Evolutionary conservation across 352 stramenopile genomes (phyloP).

Genomic region (Phytophthora sp.): DNA sequence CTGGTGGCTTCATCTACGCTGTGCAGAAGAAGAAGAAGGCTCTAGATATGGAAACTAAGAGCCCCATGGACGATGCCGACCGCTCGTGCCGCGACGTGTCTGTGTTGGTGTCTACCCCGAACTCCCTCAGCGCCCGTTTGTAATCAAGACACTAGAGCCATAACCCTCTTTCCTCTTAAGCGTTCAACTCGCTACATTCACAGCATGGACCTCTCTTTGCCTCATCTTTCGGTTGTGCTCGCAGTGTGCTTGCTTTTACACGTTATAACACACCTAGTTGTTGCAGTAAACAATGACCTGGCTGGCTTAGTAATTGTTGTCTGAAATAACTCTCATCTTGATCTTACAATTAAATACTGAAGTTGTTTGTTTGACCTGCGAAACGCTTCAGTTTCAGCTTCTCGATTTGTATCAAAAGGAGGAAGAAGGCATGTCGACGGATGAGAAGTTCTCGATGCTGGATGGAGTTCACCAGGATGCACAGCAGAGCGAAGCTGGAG

Average conservation of each 20-base stretch:
- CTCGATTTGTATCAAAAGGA: constrained; percentile 1
- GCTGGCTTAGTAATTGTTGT: constrained; percentile 12
- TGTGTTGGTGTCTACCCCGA: constrained; percentile 45
- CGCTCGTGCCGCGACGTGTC: constrained; percentile 41
- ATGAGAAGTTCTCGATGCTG: neutral
- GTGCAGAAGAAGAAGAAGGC: constrained; percentile 62
- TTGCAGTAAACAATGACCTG: constrained; percentile 20
- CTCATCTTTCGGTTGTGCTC: constrained; percentile 8
- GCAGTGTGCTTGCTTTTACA: constrained; percentile 30
- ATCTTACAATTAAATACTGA: neutral
- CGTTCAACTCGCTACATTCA: constrained; percentile 33
- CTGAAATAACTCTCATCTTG: neutral
- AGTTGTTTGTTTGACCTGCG: no score
- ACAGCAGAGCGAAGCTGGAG: neutral
- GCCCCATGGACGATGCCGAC: constrained; percentile 34
- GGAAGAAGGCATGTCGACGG: constrained; percentile 10
- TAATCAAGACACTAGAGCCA: constrained; percentile 16
- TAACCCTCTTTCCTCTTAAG: constrained; percentile 13
- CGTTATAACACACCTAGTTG: constrained; percentile 27
- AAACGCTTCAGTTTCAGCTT: constrained; percentile 32
- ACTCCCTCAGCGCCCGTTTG: constrained; percentile 19
- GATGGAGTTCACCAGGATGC: constrained; percentile 5
- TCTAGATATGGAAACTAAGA: constrained; percentile 52
- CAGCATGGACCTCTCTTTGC: constrained; percentile 26
- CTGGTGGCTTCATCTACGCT: constrained; percentile 50